These are phyloP conservation scores for Colletotrichum eremochloae DNA, from an alignment of 2,329 filamentous ascomycete species.

Conservation along the genomic window DNA sequence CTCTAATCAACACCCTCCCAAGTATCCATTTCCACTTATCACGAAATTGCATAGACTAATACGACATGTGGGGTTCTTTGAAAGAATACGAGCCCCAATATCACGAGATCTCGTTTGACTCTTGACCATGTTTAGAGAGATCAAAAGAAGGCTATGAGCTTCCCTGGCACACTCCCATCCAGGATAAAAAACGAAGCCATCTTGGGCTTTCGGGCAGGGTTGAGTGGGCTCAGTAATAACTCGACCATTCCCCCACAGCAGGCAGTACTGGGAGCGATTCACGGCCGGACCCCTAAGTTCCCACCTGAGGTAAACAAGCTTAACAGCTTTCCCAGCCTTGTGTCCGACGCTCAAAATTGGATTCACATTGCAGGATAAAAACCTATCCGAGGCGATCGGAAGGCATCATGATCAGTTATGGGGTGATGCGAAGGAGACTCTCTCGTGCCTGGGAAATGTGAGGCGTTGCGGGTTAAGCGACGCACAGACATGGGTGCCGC, in stretches of 20 bases:
- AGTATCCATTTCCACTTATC: not conserved
- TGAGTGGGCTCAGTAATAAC: not conserved
- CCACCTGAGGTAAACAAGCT: constrained; percentile 27
- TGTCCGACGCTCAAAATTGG: constrained; percentile 7
- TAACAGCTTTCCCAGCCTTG: constrained; percentile 18
- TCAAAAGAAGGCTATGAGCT: not conserved
- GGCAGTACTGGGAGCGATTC: not conserved
- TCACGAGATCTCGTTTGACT: not conserved
- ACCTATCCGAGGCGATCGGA: constrained; percentile 9
- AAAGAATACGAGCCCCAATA: constrained; percentile 1
- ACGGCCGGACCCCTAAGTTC: not conserved
- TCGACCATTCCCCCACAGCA: constrained; percentile 1
- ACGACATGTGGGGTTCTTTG: constrained; percentile 1
- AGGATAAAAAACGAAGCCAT: constrained; percentile 8
- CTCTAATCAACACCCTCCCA: not conserved
- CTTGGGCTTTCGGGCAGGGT: constrained; percentile 5
- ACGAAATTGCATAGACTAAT: constrained; percentile 6
- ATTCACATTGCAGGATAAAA: not conserved
- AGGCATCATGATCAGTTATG: not conserved
- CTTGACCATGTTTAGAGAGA: not conserved
- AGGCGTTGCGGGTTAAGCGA: constrained; percentile 26
- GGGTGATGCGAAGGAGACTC: not conserved
- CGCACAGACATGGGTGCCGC: constrained; percentile 28
- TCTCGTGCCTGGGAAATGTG: not conserved
- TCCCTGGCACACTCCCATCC: not conserved